phyloP scores from a whole-genome alignment of 306 rosid species.

The Casuarina glauca region DNA sequence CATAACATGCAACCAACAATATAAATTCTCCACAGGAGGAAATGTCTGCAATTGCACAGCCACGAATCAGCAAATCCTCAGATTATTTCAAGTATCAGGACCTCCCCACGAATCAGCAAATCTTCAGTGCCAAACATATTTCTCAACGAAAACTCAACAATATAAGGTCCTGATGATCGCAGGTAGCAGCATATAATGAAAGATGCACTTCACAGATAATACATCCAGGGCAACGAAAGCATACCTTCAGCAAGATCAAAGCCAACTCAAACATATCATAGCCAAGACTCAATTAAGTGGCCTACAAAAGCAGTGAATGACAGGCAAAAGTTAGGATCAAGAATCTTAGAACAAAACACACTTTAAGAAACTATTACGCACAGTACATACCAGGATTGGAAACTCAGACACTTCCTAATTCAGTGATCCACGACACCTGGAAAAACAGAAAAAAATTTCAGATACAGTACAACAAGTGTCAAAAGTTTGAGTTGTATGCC shows the following conservation, averaged over 20 bases:
- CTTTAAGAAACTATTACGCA: conserved; percentile 23
- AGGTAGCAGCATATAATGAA: conserved; percentile 26
- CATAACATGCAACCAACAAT: not conserved
- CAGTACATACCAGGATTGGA: conserved; percentile 41
- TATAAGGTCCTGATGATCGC: not conserved
- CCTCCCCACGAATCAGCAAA: not conserved
- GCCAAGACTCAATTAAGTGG: conserved; percentile 8
- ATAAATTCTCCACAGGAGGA: not conserved
- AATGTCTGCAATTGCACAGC: not conserved
- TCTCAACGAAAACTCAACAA: not conserved
- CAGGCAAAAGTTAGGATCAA: not conserved
- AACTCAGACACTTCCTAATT: conserved; percentile 52
- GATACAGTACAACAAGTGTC: not conserved
- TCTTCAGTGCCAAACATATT: not conserved
- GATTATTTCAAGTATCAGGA: not conserved
- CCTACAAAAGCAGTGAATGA: conserved; percentile 26
- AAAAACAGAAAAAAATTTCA: conserved; percentile 13
- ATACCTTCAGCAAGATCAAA: conserved; percentile 39
- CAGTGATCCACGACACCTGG: conserved; percentile 93
- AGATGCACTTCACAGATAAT: conserved; percentile 7
- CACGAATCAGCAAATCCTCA: not conserved
- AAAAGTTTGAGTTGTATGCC: conserved; percentile 3
- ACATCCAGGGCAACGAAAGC: conserved; percentile 14
- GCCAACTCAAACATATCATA: conserved; percentile 24
- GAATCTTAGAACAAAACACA: conserved; percentile 20